A percentile compares a stretch with the other conserved stretches of the same genome.
Conservation (phyloP, 768 basidiomycete genomes). For the Neoboletus brunneissimus region DNA sequence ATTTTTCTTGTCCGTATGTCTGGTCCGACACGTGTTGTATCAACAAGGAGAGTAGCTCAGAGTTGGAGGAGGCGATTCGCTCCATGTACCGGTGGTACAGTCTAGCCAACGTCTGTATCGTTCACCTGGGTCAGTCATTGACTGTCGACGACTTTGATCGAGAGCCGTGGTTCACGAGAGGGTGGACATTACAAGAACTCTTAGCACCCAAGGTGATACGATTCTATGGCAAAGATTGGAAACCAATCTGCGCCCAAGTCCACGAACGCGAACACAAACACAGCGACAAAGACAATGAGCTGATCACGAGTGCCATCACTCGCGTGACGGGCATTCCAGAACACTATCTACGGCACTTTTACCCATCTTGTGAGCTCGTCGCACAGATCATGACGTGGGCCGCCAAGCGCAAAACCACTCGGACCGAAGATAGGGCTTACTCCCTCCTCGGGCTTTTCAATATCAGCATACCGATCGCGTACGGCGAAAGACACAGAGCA, state of each 20-base stretch:
- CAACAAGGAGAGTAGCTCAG: constrained; percentile 12
- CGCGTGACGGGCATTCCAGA: constrained; percentile 6
- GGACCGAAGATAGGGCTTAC: constrained; percentile 6
- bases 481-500: constrained; percentile 6
- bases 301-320: background rate
- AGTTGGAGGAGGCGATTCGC: constrained; percentile 10
- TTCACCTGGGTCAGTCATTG: constrained; percentile 10
- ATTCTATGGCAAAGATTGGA: constrained; percentile 18
- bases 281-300: constrained; percentile 5
- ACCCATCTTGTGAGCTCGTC: constrained; percentile 4
- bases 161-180: constrained; percentile 15
- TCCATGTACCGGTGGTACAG: constrained; percentile 19
- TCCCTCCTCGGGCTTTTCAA: constrained; percentile 11
- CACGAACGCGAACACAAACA: background rate
- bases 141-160: constrained; percentile 12
- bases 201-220: constrained; percentile 4
- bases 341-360: background rate
- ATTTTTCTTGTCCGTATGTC: constrained; percentile 9
- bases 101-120: constrained; percentile 17
- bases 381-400: constrained; percentile 13
- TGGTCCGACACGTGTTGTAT: constrained; percentile 15
- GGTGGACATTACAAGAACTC: constrained; percentile 18
- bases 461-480: constrained; percentile 11
- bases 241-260: constrained; percentile 1
- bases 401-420: constrained; percentile 7